Evolutionary conservation across 352 stramenopile species (phyloP).

Genomic region (Pythium rhizo-oryzae): DNA sequence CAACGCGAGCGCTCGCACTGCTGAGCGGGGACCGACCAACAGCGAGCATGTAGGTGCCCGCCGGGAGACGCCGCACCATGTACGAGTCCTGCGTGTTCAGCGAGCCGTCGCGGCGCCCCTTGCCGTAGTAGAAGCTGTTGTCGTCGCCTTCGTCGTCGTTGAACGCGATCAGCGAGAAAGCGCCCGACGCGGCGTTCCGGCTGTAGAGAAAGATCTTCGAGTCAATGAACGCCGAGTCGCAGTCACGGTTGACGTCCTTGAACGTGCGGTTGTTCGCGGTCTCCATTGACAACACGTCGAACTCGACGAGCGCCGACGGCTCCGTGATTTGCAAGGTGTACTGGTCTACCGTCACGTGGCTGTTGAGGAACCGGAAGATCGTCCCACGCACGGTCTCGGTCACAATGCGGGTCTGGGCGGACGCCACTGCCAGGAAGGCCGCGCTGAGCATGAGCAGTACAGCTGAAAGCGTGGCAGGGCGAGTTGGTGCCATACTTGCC

Average conservation of each 20-base stretch:
- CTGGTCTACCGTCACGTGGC: slow-evolving; percentile 59
- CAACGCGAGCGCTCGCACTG: slow-evolving; percentile 37
- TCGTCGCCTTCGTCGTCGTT: slow-evolving; percentile 75
- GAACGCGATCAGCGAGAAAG: slow-evolving; percentile 42
- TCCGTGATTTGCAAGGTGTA: slow-evolving; percentile 54
- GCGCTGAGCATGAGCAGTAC: slow-evolving; percentile 1
- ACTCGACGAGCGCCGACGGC: slow-evolving; percentile 50
- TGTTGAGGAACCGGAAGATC: slow-evolving; percentile 52
- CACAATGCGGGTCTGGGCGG: slow-evolving; percentile 15
- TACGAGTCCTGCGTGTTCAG: slow-evolving; percentile 59
- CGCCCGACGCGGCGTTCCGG: slow-evolving; percentile 24
- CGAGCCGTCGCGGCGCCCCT: slow-evolving; percentile 49
- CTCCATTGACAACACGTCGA: slow-evolving; percentile 72
- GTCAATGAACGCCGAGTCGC: slow-evolving; percentile 76
- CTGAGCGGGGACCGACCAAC: slow-evolving; percentile 63
- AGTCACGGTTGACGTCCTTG: slow-evolving; percentile 66
- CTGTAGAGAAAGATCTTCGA: slow-evolving; percentile 59
- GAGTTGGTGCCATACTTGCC: neutral
- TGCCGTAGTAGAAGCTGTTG: slow-evolving; percentile 45
- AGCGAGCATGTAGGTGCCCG: slow-evolving; percentile 58
- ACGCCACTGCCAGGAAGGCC: neutral
- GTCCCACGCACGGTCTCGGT: slow-evolving; percentile 49
- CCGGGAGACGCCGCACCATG: slow-evolving; percentile 45
- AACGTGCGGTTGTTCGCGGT: slow-evolving; percentile 51
- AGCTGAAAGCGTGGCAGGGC: neutral